Percentiles rank a stretch among this genome's conserved stretches.
These are phyloP conservation scores for Schizophyllum commune DNA, from an alignment of 1,284 basidiomycete species.

Conservation along the genomic window DNA sequence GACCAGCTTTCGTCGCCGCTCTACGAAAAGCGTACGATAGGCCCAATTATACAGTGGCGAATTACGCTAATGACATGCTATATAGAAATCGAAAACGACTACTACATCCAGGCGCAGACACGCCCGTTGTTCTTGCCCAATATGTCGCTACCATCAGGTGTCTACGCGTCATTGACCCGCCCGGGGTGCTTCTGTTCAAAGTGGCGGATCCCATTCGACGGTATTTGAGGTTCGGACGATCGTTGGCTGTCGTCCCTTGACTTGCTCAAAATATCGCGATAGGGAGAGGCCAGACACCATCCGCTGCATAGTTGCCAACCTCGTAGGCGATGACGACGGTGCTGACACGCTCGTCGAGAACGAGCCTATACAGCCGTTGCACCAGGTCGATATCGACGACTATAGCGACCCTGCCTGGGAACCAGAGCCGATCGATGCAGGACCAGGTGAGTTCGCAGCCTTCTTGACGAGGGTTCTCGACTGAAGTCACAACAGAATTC, in stretches of 20 bases:
- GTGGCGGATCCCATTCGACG: conserved; percentile 85
- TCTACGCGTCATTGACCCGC: conserved; percentile 85
- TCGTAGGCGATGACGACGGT: conserved; percentile 81
- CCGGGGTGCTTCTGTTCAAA: conserved; percentile 86
- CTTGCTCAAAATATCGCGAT: neutral
- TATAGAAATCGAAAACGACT: conserved; percentile 77
- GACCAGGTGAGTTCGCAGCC: conserved; percentile 71
- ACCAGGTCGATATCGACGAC: conserved; percentile 72
- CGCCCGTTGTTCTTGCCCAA: conserved; percentile 83
- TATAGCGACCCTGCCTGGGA: conserved; percentile 88
- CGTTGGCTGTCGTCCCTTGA: neutral
- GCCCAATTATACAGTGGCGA: conserved; percentile 15
- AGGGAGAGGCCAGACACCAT: conserved; percentile 89
- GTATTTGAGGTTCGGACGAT: conserved; percentile 63
- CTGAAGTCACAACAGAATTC: conserved; percentile 82
- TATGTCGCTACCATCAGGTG: conserved; percentile 96
- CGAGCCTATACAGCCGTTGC: conserved; percentile 67
- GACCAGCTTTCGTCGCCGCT: conserved; percentile 58
- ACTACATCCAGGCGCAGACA: conserved; percentile 94
- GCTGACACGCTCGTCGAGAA: conserved; percentile 75
- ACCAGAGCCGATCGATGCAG: conserved; percentile 90
- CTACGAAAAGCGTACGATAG: conserved; percentile 69
- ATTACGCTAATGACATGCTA: neutral
- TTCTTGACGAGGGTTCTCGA: conserved; percentile 1
- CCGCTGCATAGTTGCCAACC: conserved; percentile 82